Evolutionary conservation across 2,329 filamentous ascomycete species (phyloP).

Genomic region (Dryadomyces quercus-mongolicae): DNA sequence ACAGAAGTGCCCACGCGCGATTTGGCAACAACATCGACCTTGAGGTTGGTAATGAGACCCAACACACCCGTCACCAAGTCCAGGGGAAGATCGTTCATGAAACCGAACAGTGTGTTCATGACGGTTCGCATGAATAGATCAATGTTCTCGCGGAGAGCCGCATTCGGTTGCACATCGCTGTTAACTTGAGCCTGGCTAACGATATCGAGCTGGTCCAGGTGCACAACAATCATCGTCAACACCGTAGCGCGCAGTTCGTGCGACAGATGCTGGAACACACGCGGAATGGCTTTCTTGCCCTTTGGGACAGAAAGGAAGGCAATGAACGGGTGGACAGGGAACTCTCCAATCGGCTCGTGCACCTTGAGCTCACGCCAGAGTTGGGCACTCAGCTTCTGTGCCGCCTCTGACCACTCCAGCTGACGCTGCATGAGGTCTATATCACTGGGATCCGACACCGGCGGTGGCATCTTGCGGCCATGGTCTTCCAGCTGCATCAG

Average conservation of each 20-base stretch:
- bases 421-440: conserved; percentile 60
- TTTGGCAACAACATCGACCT: conserved; percentile 71
- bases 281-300: conserved; percentile 90
- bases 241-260: conserved; percentile 91
- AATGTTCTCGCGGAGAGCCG: conserved; percentile 76
- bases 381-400: conserved; percentile 60
- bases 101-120: conserved; percentile 79
- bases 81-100: conserved; percentile 81
- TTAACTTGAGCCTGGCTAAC: conserved; percentile 68
- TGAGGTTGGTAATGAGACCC: conserved; percentile 71
- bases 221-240: conserved; percentile 88
- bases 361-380: conserved; percentile 85
- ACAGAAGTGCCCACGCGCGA: conserved; percentile 83
- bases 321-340: conserved; percentile 83
- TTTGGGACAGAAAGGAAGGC: conserved; percentile 89
- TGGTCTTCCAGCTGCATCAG: conserved; percentile 94
- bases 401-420: conserved; percentile 65
- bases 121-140: conserved; percentile 82
- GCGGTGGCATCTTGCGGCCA: conserved; percentile 61
- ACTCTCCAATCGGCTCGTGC: conserved; percentile 74
- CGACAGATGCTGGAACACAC: conserved; percentile 86
- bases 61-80: conserved; percentile 85
- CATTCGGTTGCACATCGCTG: conserved; percentile 57
- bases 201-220: conserved; percentile 85
- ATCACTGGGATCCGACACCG: conserved; percentile 49